Conservation (phyloP, 1,284 basidiomycete species). For the Apiotrichum akiyoshidainum region DNA sequence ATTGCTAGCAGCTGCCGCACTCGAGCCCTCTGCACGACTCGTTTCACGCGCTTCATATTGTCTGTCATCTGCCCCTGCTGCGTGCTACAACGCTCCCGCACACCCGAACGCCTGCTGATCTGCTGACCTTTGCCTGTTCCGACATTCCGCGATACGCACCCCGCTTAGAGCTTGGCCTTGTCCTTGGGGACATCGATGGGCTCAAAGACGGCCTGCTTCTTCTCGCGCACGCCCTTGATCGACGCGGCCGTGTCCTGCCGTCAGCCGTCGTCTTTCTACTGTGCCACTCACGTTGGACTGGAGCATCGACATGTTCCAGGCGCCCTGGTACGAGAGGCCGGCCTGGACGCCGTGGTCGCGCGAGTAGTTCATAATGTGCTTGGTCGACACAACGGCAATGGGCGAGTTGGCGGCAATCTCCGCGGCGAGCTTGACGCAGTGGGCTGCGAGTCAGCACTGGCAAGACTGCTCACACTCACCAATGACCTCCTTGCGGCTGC, state of each 20-base stretch:
- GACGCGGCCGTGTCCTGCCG: slow-evolving; percentile 50
- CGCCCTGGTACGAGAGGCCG: slow-evolving; percentile 61
- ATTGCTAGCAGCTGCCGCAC: no score
- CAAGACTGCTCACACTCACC: slow-evolving; percentile 28
- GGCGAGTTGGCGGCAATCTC: slow-evolving; percentile 75
- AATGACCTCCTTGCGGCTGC: slow-evolving; percentile 59
- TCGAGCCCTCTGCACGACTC: no score
- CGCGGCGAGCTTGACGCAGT: slow-evolving; percentile 65
- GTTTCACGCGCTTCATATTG: no score
- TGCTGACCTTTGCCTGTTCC: no score
- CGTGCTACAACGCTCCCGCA: no score
- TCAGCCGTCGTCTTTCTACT: not conserved
- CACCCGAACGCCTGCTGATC: no score
- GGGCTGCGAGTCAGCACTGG: slow-evolving; percentile 38
- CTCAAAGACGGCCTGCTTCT: slow-evolving; percentile 42
- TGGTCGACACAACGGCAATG: slow-evolving; percentile 75
- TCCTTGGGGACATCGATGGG: slow-evolving; percentile 15
- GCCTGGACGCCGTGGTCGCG: slow-evolving; percentile 3
- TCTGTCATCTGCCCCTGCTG: not conserved
- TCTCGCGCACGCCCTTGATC: slow-evolving; percentile 51
- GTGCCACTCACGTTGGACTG: slow-evolving; percentile 1
- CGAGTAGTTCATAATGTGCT: slow-evolving; percentile 59
- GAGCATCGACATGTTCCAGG: slow-evolving; percentile 61
- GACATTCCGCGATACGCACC: not conserved
- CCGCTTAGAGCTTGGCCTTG: slow-evolving; percentile 10